A percentile compares a stretch with the other conserved stretches of the same genome.
Evolutionary conservation across 106 monocot genomes (phyloP).

Genomic region (Posidonia australis): DNA sequence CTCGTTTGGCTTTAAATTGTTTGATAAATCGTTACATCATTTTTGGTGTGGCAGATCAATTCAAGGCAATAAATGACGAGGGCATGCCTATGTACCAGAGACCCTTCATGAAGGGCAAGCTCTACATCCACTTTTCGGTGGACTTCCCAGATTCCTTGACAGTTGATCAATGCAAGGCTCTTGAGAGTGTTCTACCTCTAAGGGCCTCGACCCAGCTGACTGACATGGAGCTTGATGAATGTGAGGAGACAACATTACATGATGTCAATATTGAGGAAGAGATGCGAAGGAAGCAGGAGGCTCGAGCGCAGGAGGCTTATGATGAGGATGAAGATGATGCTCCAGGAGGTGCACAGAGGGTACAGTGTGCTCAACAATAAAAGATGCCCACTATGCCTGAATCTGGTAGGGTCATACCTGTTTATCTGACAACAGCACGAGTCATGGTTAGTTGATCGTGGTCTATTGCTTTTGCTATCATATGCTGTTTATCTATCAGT

Average conservation of each 20-base stretch:
- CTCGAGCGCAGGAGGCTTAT: slow-evolving; percentile 70
- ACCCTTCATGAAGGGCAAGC: slow-evolving; percentile 86
- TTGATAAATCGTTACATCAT: neutral
- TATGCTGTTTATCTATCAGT: no score
- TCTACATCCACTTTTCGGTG: slow-evolving; percentile 88
- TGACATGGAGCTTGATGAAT: slow-evolving; percentile 86
- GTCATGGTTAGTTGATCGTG: neutral
- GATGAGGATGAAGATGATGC: slow-evolving; percentile 65
- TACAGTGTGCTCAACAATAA: slow-evolving; percentile 83
- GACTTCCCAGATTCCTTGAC: slow-evolving; percentile 69
- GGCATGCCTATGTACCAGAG: slow-evolving; percentile 85
- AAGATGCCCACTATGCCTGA: neutral
- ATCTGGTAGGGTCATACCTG: neutral
- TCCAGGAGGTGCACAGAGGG: slow-evolving; percentile 58
- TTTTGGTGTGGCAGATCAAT: slow-evolving; percentile 40
- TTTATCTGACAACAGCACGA: neutral
- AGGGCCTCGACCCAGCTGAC: slow-evolving; percentile 39
- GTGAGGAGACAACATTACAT: slow-evolving; percentile 82
- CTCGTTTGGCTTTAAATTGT: neutral
- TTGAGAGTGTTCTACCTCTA: slow-evolving; percentile 50
- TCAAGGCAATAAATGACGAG: slow-evolving; percentile 90
- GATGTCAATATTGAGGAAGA: slow-evolving; percentile 86
- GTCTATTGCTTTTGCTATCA: neutral
- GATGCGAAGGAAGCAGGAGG: slow-evolving; percentile 58
- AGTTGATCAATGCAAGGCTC: slow-evolving; percentile 54